These are phyloP conservation scores for Croton laevigatus DNA, from an alignment of 441 rosid species.

Conservation along the genomic window DNA sequence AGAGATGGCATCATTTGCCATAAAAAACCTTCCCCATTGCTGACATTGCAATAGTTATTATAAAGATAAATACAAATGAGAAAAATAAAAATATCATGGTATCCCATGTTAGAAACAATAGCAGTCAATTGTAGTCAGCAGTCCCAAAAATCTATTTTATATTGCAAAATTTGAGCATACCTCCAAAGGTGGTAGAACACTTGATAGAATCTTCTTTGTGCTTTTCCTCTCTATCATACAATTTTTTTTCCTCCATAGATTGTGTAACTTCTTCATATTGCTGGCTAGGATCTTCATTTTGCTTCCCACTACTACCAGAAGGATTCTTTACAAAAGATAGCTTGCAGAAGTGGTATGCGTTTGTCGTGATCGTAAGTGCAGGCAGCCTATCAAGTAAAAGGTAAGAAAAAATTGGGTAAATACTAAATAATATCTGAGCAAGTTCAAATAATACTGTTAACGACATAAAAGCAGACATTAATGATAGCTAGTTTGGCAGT, in stretches of 20 bases:
- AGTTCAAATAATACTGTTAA: background rate
- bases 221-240: slow-evolving; percentile 26
- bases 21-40: no score
- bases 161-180: slow-evolving; percentile 30
- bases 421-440: background rate
- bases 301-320: slow-evolving; percentile 26
- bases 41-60: background rate
- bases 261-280: slow-evolving; percentile 32
- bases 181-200: slow-evolving; percentile 32
- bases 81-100: background rate
- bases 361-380: slow-evolving; percentile 49
- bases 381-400: slow-evolving; percentile 48
- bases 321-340: slow-evolving; percentile 72
- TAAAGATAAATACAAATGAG: background rate
- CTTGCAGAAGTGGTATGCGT: slow-evolving; percentile 89
- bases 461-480: background rate
- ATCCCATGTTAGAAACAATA: background rate
- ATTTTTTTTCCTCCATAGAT: slow-evolving; percentile 21
- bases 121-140: background rate
- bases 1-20: no score
- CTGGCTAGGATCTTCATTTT: slow-evolving; percentile 25
- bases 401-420: background rate
- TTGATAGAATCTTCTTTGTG: slow-evolving; percentile 24
- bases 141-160: slow-evolving; percentile 1
- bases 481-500: background rate